Evolutionary conservation across 2,329 filamentous ascomycete species (phyloP), one percentile per base, ranked within the genome.

Genomic region (Chaetothyriales sp.): DNA sequence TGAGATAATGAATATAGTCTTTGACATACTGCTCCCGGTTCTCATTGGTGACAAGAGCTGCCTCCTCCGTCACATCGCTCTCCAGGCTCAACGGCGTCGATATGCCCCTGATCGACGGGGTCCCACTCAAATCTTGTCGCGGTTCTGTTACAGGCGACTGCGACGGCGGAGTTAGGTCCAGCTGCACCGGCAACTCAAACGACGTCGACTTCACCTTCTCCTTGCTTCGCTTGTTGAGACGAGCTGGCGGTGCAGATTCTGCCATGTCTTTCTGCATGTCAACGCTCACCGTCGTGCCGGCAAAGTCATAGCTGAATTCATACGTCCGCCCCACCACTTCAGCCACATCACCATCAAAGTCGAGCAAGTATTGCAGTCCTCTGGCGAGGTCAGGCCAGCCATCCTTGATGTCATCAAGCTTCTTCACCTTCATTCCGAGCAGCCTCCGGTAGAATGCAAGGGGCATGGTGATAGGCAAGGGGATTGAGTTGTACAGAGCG

Each of bases 401-500:
- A 61, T 95, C 89, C 2, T 76, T 73, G 56, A 97, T 88, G 64
- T 89, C 82, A 46, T 87, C 78, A 1, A 92, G 71, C 52, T 82
- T 77, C 33, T 79, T 80, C 15, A 85, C 80, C 7, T 82, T 80
- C 53, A 83, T 73, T 7, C 78, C 80, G 0, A 94, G 73, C 0
- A 97, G 74, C 60, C 86, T 86, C 50, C 81, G 77, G 68, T 98
- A 98, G 2, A 98, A 76, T 0, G 83, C 86, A 52, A 80, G 77
- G 0, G 92, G 92, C 55, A 98, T 92, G 1, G 85, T 94, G 44
- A 97, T 77, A 0, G 92, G 92, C 1, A 98, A 73, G 0, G 89
- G 95, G 20, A 97, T 74, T 1, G 90, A 90, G 59, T 98, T 98
- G 69, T 92, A 95, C 4, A 97, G 72, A 4, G 92, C 92, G 18